phyloP scores from a whole-genome alignment of 2,329 filamentous ascomycete genomes.

The Epichloe gansuensis region DNA sequence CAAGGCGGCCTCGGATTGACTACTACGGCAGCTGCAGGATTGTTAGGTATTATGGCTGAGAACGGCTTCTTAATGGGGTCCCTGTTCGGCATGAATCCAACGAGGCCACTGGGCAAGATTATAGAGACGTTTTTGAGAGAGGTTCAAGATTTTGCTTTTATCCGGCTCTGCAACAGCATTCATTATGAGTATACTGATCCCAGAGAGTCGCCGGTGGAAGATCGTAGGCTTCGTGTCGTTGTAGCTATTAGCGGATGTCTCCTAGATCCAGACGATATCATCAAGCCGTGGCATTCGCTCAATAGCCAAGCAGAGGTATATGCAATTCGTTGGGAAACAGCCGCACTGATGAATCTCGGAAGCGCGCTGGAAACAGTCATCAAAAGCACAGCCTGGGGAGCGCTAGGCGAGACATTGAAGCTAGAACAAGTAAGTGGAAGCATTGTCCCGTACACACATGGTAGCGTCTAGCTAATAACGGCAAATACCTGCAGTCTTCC shows the following conservation, averaged over 20 bases:
- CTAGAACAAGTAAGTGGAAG: conserved; percentile 31
- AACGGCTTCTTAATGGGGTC: conserved; percentile 70
- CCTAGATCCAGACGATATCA: conserved; percentile 55
- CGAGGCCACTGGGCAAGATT: conserved; percentile 70
- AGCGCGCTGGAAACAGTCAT: conserved; percentile 65
- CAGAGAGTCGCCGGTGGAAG: conserved; percentile 38
- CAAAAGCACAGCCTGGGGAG: conserved; percentile 65
- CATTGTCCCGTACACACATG: background rate
- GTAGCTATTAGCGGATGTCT: conserved; percentile 79
- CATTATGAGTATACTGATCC: conserved; percentile 32
- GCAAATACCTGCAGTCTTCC: conserved; percentile 30
- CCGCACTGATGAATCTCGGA: conserved; percentile 65
- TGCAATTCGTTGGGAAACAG: conserved; percentile 71
- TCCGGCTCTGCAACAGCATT: conserved; percentile 51
- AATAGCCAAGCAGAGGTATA: conserved; percentile 67
- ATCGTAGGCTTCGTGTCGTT: conserved; percentile 65
- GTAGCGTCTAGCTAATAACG: background rate
- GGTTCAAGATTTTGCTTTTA: conserved; percentile 77
- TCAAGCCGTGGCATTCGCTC: conserved; percentile 64
- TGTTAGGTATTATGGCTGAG: conserved; percentile 70
- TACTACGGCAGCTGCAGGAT: conserved; percentile 59
- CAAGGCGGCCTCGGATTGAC: conserved; percentile 68
- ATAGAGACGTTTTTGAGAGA: conserved; percentile 81
- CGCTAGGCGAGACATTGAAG: conserved; percentile 42
- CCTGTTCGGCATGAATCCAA: conserved; percentile 84